Evolutionary conservation across 2,329 filamentous ascomycete species (phyloP), one percentile per base, ranked within the genome.

Genomic region (Fusarium abutilonis): DNA sequence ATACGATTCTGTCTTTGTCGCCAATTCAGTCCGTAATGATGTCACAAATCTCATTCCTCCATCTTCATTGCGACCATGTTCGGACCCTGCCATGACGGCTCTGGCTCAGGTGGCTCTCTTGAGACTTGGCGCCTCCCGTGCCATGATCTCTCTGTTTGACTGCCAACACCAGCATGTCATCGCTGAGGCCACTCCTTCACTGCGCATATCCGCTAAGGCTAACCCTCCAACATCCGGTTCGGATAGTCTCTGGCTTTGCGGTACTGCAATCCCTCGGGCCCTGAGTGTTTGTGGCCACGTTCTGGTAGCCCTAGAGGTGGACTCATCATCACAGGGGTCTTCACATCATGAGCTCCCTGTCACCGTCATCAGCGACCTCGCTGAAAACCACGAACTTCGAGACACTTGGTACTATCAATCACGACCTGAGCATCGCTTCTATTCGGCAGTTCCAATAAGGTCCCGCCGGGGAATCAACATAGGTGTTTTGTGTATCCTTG

Each of bases 121-220:
- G 48, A 76, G 78, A 13, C 72, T 83, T 4, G 73, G 76, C n/a
- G 75, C 74, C 5, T 69, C 74, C 17, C 76, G 81, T 28, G 73
- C 76, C 14, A 64, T 84, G 19, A 76, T 86, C 43, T 85, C 82
- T 2, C 72, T 86, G 15, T 84, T 86, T 57, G 82, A 83, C 60
- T 71, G 70, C 5, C 73, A 74, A 5, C 67, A 76, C 41, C 82
- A 86, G 56, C 78, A 83, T 58, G 72, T 85, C 17, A 71, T 85
- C 14, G 81, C 82, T 49, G 83, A 85, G 63, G 80, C 82, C 9
- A 82, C 81, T 2, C 75, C 75, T 3, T 72, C 73, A 2, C 70
- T 78, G 11, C 76, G 74, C 1, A 69, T 83, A 17, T 52, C 60
- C 14, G 56, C 72, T 2, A 53, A 38, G 1, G 48, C 63, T 2